Evolutionary conservation across 225 moss, liverwort and hornwort genomes (phyloP).

Genomic region (Pseudisothecium myosuroides): DNA sequence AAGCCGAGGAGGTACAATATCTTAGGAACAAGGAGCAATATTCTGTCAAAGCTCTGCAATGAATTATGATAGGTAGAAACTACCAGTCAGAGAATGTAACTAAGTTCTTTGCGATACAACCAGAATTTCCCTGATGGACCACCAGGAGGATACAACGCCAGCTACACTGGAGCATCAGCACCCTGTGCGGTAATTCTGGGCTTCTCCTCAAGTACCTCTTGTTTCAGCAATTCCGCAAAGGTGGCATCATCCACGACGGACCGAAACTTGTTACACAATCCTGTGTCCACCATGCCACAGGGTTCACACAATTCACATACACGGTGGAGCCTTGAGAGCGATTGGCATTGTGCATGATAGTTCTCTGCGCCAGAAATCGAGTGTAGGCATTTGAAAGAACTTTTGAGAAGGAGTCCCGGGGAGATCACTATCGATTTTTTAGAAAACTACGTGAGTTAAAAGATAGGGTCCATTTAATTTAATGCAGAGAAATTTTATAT

Average conservation of each 20-base stretch:
- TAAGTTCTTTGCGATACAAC: not conserved
- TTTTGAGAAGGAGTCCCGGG: not conserved
- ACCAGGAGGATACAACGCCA: not conserved
- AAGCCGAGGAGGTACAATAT: not conserved
- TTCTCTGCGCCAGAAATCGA: not conserved
- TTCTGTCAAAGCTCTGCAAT: not conserved
- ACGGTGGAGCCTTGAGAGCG: not conserved
- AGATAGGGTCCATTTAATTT: no score
- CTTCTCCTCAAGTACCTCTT: not conserved
- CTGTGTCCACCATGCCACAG: not conserved
- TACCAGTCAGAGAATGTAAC: not conserved
- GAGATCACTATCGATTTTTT: no score
- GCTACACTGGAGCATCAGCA: not conserved
- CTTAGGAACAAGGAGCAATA: not conserved
- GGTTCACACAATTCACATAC: not conserved
- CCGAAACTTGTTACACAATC: not conserved
- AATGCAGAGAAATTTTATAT: no score
- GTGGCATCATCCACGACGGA: not conserved
- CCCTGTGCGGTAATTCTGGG: not conserved
- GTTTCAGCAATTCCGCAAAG: not conserved
- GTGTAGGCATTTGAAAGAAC: not conserved
- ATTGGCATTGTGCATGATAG: not conserved
- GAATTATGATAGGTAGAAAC: not conserved
- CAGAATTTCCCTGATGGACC: not conserved
- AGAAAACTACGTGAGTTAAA: no score